Percentiles rank a stretch among this genome's conserved stretches.
Evolutionary conservation across 257 asterid species (phyloP).

Genomic region (Penstemon barbatus): DNA sequence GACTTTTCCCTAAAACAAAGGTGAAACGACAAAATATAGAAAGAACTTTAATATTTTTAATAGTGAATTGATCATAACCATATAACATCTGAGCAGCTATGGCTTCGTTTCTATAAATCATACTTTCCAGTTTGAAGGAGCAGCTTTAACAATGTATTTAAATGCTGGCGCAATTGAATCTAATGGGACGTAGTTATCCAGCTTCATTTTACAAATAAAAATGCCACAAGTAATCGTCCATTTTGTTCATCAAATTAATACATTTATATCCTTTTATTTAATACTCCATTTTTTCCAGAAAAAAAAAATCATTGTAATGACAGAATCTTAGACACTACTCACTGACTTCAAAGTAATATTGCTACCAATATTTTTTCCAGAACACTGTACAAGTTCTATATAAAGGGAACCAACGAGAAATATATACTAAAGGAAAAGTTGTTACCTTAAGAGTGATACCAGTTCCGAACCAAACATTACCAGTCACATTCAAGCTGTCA

Average conservation of each 20-base stretch:
- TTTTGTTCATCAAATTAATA: neutral
- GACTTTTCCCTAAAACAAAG: conserved; percentile 60
- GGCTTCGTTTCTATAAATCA: neutral
- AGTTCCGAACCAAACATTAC: conserved; percentile 90
- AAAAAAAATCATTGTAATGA: too few species aligned
- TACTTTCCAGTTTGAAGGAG: neutral
- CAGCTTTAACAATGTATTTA: neutral
- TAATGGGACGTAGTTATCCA: conserved; percentile 1
- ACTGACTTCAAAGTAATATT: too few species aligned
- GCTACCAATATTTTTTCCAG: neutral
- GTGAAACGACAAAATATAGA: neutral
- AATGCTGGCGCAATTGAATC: neutral
- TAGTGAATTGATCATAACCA: neutral
- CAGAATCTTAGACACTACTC: too few species aligned
- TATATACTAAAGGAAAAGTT: conserved; percentile 15
- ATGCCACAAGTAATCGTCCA: neutral
- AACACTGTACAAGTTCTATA: conserved; percentile 4
- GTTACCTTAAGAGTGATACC: conserved; percentile 75
- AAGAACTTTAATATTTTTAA: neutral
- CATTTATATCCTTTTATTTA: too few species aligned
- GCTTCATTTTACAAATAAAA: neutral
- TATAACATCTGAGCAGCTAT: too few species aligned
- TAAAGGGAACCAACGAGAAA: neutral
- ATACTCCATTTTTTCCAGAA: too few species aligned
- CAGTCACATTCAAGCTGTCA: conserved; percentile 74